These are phyloP conservation scores for Pseudogymnoascus sp. DNA, from an alignment of 2,329 filamentous ascomycete genomes.

Conservation along the genomic window DNA sequence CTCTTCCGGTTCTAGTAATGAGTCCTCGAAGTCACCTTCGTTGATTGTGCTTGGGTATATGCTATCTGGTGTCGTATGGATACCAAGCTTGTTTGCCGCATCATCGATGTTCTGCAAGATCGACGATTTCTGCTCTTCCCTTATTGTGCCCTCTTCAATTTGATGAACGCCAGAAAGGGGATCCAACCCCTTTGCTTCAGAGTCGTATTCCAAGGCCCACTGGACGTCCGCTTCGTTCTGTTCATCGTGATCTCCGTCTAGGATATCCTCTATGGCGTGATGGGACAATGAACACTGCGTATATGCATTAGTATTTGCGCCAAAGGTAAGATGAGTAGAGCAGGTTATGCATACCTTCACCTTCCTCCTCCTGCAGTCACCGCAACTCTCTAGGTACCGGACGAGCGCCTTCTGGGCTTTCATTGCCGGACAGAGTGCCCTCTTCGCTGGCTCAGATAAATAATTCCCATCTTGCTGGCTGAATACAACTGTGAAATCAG, in stretches of 20 bases:
- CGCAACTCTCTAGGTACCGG: constrained; percentile 21
- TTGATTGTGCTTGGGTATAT: not conserved
- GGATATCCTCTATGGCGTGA: constrained; percentile 7
- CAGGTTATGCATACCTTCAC: constrained; percentile 1
- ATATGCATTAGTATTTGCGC: not conserved
- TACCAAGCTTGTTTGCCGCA: not conserved
- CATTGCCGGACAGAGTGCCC: constrained; percentile 14
- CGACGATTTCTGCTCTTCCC: not conserved
- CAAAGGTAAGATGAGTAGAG: not conserved
- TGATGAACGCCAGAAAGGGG: not conserved
- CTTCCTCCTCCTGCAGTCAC: not conserved
- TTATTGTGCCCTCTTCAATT: not conserved
- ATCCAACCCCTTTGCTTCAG: not conserved
- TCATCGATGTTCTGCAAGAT: not conserved
- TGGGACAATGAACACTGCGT: constrained; percentile 9
- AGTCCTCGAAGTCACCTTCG: not conserved
- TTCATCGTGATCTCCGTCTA: not conserved
- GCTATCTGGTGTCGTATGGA: not conserved
- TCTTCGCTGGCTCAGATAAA: constrained; percentile 18
- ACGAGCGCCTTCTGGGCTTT: constrained; percentile 24
- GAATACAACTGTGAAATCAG: not conserved
- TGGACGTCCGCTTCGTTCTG: constrained; percentile 3
- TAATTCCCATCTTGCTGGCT: constrained; percentile 17
- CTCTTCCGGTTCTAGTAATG: not conserved
- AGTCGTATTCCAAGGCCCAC: constrained; percentile 4